Evolutionary conservation across 2,329 filamentous ascomycete genomes (phyloP).

Genomic region (Xylaria sp.): DNA sequence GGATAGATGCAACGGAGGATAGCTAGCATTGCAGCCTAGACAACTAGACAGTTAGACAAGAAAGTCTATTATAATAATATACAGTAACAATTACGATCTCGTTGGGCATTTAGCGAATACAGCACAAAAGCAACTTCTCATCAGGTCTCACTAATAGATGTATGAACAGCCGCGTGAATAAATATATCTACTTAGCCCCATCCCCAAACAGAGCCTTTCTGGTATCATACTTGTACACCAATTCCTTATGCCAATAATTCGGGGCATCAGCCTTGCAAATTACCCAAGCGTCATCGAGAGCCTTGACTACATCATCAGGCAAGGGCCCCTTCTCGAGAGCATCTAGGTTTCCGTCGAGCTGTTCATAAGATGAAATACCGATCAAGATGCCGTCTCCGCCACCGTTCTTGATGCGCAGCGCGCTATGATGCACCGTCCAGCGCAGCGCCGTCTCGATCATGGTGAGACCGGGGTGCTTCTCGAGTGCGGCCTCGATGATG

Average conservation of each 20-base stretch:
- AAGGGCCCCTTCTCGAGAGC: slow-evolving; percentile 72
- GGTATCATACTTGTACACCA: slow-evolving; percentile 72
- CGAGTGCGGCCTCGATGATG: slow-evolving; percentile 69
- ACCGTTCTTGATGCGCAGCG: slow-evolving; percentile 55
- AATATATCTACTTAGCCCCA: slow-evolving; percentile 44
- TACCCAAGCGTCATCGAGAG: slow-evolving; percentile 78
- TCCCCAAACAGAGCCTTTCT: slow-evolving; percentile 62
- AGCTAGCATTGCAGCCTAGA: too few relatives aligned
- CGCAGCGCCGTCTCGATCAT: slow-evolving; percentile 76
- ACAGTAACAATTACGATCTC: too few relatives aligned
- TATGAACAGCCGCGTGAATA: neutral
- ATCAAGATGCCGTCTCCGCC: slow-evolving; percentile 66
- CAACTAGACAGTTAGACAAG: too few relatives aligned
- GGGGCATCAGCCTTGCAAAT: slow-evolving; percentile 64
- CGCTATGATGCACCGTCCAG: slow-evolving; percentile 75
- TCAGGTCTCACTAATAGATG: neutral
- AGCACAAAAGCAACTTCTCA: neutral
- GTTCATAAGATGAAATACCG: slow-evolving; percentile 61
- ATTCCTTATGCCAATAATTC: slow-evolving; percentile 63
- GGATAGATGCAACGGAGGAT: too few relatives aligned
- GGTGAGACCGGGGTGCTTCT: slow-evolving; percentile 67
- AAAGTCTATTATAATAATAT: too few relatives aligned
- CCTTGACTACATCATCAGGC: slow-evolving; percentile 75
- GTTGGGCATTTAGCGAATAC: too few relatives aligned
- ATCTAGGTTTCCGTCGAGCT: slow-evolving; percentile 63